Percentiles rank a stretch among this genome's conserved stretches.
phyloP scores from a whole-genome alignment of 176 grass and related monocot species.

The Otatea glauca region DNA sequence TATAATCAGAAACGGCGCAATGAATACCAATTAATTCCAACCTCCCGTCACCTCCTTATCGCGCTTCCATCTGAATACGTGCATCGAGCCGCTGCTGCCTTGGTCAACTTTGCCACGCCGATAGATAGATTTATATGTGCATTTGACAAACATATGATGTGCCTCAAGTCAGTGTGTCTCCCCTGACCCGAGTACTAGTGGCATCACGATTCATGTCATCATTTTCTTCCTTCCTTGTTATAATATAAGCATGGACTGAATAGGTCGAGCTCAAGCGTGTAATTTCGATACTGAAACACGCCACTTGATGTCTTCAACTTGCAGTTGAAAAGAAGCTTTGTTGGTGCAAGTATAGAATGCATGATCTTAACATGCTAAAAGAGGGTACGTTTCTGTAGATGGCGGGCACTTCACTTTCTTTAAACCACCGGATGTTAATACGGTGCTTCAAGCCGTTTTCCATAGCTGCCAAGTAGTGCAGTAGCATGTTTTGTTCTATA shows the following conservation, averaged over 20 bases:
- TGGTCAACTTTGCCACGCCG: slow-evolving; percentile 56
- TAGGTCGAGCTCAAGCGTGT: not conserved
- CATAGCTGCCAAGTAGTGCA: too few relatives aligned
- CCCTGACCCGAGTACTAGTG: too few relatives aligned
- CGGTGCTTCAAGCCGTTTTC: not conserved
- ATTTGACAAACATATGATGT: too few relatives aligned
- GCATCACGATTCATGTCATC: too few relatives aligned
- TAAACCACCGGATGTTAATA: not conserved
- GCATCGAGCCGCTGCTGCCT: slow-evolving; percentile 31
- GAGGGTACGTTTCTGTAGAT: not conserved
- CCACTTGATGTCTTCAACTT: too few relatives aligned
- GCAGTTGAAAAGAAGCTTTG: not conserved
- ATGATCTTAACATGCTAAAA: not conserved
- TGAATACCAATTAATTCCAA: slow-evolving; percentile 38
- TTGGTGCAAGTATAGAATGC: not conserved
- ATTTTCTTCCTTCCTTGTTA: too few relatives aligned
- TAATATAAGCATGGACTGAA: not conserved
- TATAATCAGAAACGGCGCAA: slow-evolving; percentile 27
- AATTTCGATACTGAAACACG: not conserved
- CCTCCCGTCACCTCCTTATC: slow-evolving; percentile 2
- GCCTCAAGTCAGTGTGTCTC: too few relatives aligned
- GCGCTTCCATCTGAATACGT: slow-evolving; percentile 35
- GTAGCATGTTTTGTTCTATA: too few relatives aligned
- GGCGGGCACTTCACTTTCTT: not conserved
- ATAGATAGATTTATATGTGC: not conserved